Evolutionary conservation across 371 early-diverging fungal species (phyloP), one percentile per base, ranked within the genome.

Genomic region (Parasitella parasitica): DNA sequence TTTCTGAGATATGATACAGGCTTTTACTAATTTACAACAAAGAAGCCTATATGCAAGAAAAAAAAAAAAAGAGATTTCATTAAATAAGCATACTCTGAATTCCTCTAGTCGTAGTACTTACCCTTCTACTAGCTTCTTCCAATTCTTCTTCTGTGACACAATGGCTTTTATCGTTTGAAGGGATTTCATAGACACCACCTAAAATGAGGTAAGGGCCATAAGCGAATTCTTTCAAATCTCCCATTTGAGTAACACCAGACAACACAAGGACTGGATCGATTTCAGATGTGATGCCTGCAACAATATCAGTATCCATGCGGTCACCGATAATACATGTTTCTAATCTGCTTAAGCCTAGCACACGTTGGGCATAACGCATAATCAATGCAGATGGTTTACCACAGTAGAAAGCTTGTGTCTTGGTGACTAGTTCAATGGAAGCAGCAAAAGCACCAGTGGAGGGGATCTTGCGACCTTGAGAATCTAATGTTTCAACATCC

Each of bases 281-380:
- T 71, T 85, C 80, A 50, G 81, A 77, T 43, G 67, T 75, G 59
- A 82, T 78, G 66, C 84, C 84, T 59, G 80, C 85, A 22, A 75
- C 75, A 60, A 82, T 72, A 57, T 88, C 89, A 26, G 86, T 86
- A 64, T 88, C 86, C 85, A 88, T 86, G 49, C 89, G 81, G 56
- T 88, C 86, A 65, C 89, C 89, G 63, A 89, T 81, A 39, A 89
- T 86, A 69, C 86, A 86, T 2, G 86, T 86, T 26, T 86, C 85
- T 30, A 76, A 63, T 63, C 85, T 81, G 57, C 60, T 64, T 36
- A 80, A 64, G 15, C 84, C 86, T 30, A 88, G 73, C 2, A 78
- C 82, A 55, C 76, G 71, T 61, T 81, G 81, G 20, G 86, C 88
- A 66, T 81, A 86, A 57, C 84, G 75, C 86, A 86, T 84, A 72